Base-by-base conservation (phyloP, 495 filamentous ascomycete genomes). In the Filosporella fistucella region DNA sequence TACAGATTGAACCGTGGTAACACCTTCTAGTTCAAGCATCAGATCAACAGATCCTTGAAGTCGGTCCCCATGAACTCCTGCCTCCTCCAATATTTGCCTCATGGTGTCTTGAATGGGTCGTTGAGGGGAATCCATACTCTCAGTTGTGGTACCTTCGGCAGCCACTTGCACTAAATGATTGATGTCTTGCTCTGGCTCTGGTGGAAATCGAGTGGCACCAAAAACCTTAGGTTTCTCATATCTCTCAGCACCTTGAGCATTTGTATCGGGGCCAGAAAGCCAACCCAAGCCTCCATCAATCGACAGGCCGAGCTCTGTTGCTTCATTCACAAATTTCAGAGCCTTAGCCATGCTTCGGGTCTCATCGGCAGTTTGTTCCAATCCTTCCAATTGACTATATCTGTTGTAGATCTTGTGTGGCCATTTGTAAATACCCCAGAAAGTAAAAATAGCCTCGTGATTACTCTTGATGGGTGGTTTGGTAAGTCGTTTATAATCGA, bases 241-340 rank as follows among this genome's bases (percentile, higher is more conserved):
- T 1, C 34, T 33, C 2, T 51, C 36, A 10, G 35, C 5, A 10
- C 51, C 49, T 30, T 29, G 29, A 16, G 29, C 38, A 16, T 55
- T 57, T 17, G 38, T 29, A 50, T 58, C 55, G 10, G 58, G 58
- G 12, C 58, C 59, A 36, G 52, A 26, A 13, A 82, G 65, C 69
- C 76, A 82, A 11, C 80, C 78, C 8, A 81, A 56, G 24, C 78
- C 76, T 39, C 70, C 73, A 40, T 77, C 75, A 12, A 81, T 57
- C 11, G 72, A 78, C 3, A 83, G 51, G 1, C 69, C 78, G 9
- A 83, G 63, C 45, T 81, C 70, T 36, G 52, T 56, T 0, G 76
- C 66, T 1, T 60, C 56, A 6, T 45, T 48, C 5, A 76, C 60
- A 14, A 65, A 64, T 4, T 57, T 59, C 41, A 83, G 62, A 12